Evolutionary conservation across 441 rosid genomes (phyloP), one percentile per base, ranked within the genome.

Genomic region (Erysimum pusillum): DNA sequence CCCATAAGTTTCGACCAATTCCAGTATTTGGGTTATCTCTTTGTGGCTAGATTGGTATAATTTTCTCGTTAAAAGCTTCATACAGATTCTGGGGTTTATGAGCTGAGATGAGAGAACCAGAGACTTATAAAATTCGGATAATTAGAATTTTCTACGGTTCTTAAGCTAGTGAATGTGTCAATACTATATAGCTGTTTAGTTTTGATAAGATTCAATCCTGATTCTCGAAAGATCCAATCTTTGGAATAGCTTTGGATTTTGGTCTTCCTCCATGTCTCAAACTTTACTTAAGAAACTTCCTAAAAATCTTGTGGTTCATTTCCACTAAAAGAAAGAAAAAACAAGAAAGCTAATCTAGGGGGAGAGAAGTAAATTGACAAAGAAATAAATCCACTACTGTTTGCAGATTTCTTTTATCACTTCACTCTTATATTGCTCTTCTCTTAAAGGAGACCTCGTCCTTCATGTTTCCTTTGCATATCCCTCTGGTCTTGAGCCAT

Each of bases 391-490:
- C 65, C 65, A 34, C 45, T 58, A 58, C n/a, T 71, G 36, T 20
- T 46, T 70, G 31, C 53, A 68, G 10, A 39, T 35, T 39, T 52
- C 15, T 38, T 67, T 67, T 14, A 38, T 38, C 28, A 20, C 31
- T 42, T 57, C 64, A 32, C 17, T 56, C 25, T 28, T 4, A 28
- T 9, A 32, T 15, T 53, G 51, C n/a, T 53, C 39, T 8, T 28
- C 41, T 28, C 10, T 17, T 69, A 45, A 45, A 59, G n/a, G 58
- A 17, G 57, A 46, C 15, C 20, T 44, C 1, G 6, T 57, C 0
- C 7, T 45, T 10, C 20, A 1, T 57, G 25, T 39, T 52, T 11
- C 52, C 25, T 28, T 42, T 7, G 18, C 14, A 31, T 45, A 45
- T 20, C 13, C n/a, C 42, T 18, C 28, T 64, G 39, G 41, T 14